phyloP scores from a whole-genome alignment of 108 stramenopile genomes.

The Nitzschia inconspicua region DNA sequence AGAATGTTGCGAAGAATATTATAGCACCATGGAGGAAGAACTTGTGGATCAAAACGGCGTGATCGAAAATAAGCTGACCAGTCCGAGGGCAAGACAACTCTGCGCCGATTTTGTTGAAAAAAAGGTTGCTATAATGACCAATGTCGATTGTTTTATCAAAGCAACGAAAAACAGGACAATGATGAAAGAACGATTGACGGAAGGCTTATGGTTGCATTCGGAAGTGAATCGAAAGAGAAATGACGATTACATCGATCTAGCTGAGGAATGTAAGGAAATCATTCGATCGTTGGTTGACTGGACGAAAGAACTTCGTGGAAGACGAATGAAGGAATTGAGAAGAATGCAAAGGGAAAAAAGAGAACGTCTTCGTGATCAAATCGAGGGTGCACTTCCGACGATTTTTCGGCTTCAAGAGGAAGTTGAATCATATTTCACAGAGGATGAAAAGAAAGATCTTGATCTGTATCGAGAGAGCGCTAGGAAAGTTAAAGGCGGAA shows the following conservation, averaged over 20 bases:
- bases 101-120: conserved; percentile 6
- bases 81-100: conserved; percentile 1
- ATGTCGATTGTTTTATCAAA: neutral
- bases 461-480: no score
- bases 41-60: conserved; percentile 18
- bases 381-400: no score
- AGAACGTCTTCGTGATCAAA: neutral
- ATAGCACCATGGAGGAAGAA: conserved; percentile 8
- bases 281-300: conserved; percentile 6
- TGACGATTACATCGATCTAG: neutral
- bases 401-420: no score
- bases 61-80: conserved; percentile 10
- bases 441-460: no score
- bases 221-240: neutral
- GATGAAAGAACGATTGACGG: conserved; percentile 23
- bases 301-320: conserved; percentile 10
- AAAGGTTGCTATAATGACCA: conserved; percentile 10
- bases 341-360: neutral
- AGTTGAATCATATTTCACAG: no score
- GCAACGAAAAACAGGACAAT: neutral
- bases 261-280: conserved; percentile 18
- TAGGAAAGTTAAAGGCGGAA: no score
- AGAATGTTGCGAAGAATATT: conserved; percentile 13
- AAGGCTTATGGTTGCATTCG: conserved; percentile 3
- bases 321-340: conserved; percentile 8